phyloP scores from a whole-genome alignment of 805 yeast genomes.

The Huiozyma naganishii region DNA sequence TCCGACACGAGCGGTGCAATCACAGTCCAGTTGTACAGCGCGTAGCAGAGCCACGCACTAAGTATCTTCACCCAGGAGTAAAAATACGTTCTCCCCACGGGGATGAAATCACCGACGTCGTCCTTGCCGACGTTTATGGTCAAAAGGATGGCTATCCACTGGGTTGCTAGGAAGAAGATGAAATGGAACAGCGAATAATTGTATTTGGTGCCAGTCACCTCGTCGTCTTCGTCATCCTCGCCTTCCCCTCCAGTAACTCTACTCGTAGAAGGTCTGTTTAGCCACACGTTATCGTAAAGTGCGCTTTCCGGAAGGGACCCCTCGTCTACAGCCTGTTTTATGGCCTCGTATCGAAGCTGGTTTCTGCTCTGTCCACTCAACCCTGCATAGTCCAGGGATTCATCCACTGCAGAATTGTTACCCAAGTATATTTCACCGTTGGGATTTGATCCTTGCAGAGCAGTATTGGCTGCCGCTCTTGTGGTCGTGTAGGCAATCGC shows the following conservation, averaged over 20 bases:
- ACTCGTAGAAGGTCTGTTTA: constrained; percentile 13
- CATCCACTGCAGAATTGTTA: constrained; percentile 2
- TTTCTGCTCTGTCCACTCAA: constrained; percentile 36
- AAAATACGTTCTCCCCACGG: constrained; percentile 94
- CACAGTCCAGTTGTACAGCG: constrained; percentile 80
- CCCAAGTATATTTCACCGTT: constrained; percentile 27
- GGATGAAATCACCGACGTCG: constrained; percentile 79
- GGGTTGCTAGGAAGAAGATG: constrained; percentile 90
- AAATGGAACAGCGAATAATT: constrained; percentile 82
- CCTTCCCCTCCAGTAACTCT: constrained; percentile 23
- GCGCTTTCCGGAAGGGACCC: constrained; percentile 94
- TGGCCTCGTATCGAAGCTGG: constrained; percentile 77
- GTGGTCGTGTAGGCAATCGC: constrained; percentile 97
- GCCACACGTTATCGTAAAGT: constrained; percentile 57
- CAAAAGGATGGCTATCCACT: constrained; percentile 86
- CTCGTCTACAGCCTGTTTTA: constrained; percentile 89
- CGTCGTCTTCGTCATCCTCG: constrained; percentile 34
- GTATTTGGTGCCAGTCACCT: constrained; percentile 67
- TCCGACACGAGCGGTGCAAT: constrained; percentile 90
- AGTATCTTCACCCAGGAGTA: constrained; percentile 89
- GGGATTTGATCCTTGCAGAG: constrained; percentile 38
- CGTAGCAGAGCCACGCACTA: constrained; percentile 86
- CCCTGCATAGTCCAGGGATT: constrained; percentile 34
- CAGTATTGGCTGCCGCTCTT: constrained; percentile 82
- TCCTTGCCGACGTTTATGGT: constrained; percentile 86